Evolutionary conservation across 768 basidiomycete genomes (phyloP).

Genomic region (Neoboletus subvelutipes): DNA sequence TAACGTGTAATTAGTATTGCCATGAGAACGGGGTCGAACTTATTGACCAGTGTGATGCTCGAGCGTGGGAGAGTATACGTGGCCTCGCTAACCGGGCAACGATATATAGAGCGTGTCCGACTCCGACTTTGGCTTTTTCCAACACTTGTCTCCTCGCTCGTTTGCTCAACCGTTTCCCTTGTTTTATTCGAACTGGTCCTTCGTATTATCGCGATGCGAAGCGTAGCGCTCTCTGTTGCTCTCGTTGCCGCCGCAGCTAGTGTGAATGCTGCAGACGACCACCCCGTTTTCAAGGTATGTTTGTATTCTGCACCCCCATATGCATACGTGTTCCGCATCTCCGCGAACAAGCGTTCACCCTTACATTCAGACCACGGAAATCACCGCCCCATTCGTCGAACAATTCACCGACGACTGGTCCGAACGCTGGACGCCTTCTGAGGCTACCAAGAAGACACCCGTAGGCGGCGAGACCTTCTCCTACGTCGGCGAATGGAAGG

Average conservation of each 20-base stretch:
- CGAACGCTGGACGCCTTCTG: conserved; percentile 92
- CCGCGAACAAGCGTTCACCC: conserved; percentile 3
- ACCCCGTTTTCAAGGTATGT: conserved; percentile 69
- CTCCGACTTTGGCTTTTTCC: conserved; percentile 13
- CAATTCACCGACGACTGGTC: conserved; percentile 94
- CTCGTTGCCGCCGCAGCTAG: conserved; percentile 66
- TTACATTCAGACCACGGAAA: conserved; percentile 56
- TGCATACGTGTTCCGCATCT: conserved; percentile 9
- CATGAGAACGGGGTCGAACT: conserved; percentile 2
- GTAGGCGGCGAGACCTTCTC: conserved; percentile 95
- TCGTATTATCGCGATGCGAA: conserved; percentile 77
- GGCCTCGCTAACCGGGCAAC: conserved; percentile 37
- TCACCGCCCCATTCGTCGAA: conserved; percentile 91
- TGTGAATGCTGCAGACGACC: conserved; percentile 58
- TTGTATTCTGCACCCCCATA: neutral
- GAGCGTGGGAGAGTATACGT: conserved; percentile 48
- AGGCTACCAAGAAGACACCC: conserved; percentile 97
- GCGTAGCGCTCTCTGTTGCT: conserved; percentile 76
- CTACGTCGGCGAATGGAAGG: conserved; percentile 96
- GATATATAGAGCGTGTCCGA: conserved; percentile 34
- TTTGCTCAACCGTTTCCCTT: conserved; percentile 29
- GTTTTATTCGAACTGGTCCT: conserved; percentile 51
- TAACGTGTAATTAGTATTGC: conserved; percentile 8
- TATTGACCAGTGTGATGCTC: neutral
- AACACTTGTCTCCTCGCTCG: conserved; percentile 38